phyloP scores from a whole-genome alignment of 148 eudicot species.

The Diospyros kaki region DNA sequence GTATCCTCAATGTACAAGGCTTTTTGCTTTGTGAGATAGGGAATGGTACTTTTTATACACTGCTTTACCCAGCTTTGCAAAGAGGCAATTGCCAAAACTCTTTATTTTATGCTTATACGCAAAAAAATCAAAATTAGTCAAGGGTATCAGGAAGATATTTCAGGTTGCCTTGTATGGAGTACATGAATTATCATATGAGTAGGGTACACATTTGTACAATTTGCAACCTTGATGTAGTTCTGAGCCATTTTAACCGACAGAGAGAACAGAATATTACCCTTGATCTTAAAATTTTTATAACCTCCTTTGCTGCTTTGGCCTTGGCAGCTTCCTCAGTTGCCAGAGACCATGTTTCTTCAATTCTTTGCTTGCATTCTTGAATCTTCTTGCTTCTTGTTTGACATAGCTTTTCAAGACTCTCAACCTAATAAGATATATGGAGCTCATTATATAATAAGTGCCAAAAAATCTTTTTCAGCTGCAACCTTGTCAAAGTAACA shows the following conservation, averaged over 20 bases:
- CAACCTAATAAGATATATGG: constrained; percentile 20
- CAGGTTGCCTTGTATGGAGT: too few species aligned
- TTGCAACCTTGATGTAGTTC: too few species aligned
- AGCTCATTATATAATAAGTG: not conserved
- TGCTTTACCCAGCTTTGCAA: too few species aligned
- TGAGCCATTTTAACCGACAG: not conserved
- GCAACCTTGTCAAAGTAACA: not conserved
- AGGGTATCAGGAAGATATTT: too few species aligned
- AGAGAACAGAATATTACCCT: constrained; percentile 21
- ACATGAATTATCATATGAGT: too few species aligned
- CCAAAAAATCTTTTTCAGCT: not conserved
- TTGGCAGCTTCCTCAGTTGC: constrained; percentile 40
- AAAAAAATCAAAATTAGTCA: too few species aligned
- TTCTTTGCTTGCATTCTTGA: constrained; percentile 19
- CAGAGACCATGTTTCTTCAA: constrained; percentile 32
- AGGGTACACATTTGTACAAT: too few species aligned
- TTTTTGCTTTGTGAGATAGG: too few species aligned
- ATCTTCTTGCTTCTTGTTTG: constrained; percentile 24
- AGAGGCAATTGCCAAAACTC: too few species aligned
- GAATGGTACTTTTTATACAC: too few species aligned
- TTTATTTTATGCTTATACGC: too few species aligned
- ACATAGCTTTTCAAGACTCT: constrained; percentile 30
- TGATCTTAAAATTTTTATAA: constrained; percentile 28
- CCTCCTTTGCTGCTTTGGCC: constrained; percentile 40
- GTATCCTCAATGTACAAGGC: not conserved